These are phyloP conservation scores for Crassisporium funariophilum DNA, from an alignment of 768 basidiomycete species.

Conservation along the genomic window DNA sequence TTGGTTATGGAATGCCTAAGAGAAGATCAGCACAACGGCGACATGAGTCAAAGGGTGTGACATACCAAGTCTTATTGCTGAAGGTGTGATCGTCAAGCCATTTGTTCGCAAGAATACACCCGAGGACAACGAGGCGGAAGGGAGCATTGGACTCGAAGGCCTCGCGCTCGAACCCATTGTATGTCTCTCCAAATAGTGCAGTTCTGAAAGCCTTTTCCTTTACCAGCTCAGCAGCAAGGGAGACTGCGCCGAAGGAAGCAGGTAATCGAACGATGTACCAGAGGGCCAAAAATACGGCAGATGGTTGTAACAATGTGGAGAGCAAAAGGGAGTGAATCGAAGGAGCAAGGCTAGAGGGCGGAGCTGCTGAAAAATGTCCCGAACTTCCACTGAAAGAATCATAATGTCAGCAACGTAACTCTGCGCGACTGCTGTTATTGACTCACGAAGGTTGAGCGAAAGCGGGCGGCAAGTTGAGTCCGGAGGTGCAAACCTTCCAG, in stretches of 20 bases:
- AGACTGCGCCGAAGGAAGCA: conserved; percentile 58
- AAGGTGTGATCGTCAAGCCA: conserved; percentile 90
- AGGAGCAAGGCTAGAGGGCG: conserved; percentile 56
- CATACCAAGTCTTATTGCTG: conserved; percentile 85
- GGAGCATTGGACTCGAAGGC: conserved; percentile 59
- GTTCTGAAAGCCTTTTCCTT: conserved; percentile 68
- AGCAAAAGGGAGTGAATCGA: conserved; percentile 74
- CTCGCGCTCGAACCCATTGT: conserved; percentile 45
- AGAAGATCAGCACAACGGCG: not conserved
- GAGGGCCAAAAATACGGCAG: conserved; percentile 73
- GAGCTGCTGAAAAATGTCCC: conserved; percentile 44
- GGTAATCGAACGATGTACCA: conserved; percentile 85
- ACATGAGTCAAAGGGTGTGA: not conserved
- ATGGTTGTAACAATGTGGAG: conserved; percentile 81
- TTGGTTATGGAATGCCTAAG: conserved; percentile 80
- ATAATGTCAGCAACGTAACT: conserved; percentile 10
- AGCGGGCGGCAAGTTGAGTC: conserved; percentile 54
- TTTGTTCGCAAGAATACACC: conserved; percentile 86
- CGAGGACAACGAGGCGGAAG: conserved; percentile 75
- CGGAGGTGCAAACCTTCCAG: conserved; percentile 83
- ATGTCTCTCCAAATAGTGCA: conserved; percentile 58
- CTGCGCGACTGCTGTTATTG: too few species aligned
- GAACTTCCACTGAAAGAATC: conserved; percentile 28
- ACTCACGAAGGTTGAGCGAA: conserved; percentile 62
- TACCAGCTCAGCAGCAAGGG: conserved; percentile 50